Evolutionary conservation across 805 yeast species (phyloP), one percentile per base, ranked within the genome.

Genomic region (Candida palmyrensis): DNA sequence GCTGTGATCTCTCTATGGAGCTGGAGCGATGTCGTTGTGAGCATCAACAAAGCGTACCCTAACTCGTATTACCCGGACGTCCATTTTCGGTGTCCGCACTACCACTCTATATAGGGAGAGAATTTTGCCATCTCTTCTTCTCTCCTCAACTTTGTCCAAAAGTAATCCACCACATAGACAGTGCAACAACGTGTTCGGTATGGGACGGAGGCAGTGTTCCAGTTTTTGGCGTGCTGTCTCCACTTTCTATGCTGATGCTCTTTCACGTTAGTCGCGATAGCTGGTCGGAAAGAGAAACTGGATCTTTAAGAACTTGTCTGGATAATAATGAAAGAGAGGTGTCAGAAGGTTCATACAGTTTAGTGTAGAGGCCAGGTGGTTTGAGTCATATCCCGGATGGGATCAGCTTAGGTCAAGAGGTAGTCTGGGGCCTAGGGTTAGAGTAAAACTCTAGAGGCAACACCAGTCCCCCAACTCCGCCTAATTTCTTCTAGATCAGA

Each of bases 141-240:
- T 45, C 43, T 51, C 43, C 41, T 53, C 56, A 55, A 74, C 80
- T 75, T 75, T 76, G 79, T 77, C 80, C 80, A 72, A 75, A 74
- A 71, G 66, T 68, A 54, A 62, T 72, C 82, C 81, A 66, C 73
- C 77, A 68, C 78, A 58, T 58, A 76, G 83, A 77, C 83, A 77
- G 83, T 77, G 75, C 82, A 62, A 51, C 54, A 46, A 37, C 53
- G 56, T 57, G 57, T 51, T 49, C 42, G 48, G 33, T 41, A 39
- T 31, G 35, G 30, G 21, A 36, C 40, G 35, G 42, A 39, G 37
- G 32, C 22, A 30, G 23, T 18, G 18, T 22, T 40, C 38, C 66
- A 58, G 66, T 59, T 57, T 45, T 60, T 62, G 66, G 37, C 31
- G 32, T 32, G 27, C 34, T 22, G 29, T 37, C 30, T 26, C 20